These are phyloP conservation scores for Fusarium proliferatum DNA, from an alignment of 2,329 filamentous ascomycete genomes.

Conservation along the genomic window DNA sequence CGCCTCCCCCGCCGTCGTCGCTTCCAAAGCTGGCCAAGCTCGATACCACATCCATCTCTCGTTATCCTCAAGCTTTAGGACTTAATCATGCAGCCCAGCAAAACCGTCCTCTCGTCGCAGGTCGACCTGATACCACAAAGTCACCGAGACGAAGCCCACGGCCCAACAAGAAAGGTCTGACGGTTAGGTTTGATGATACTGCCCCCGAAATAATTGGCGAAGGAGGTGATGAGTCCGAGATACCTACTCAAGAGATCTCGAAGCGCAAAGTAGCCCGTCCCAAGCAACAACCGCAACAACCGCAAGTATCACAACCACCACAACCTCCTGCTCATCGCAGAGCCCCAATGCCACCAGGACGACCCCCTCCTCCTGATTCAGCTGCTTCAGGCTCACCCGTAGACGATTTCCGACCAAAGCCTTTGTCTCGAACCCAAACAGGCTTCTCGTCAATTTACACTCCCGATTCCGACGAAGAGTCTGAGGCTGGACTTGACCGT, in stretches of 20 bases:
- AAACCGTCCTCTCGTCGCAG: constrained; percentile 55
- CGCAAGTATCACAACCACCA: constrained; percentile 21
- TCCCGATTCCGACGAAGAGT: constrained; percentile 35
- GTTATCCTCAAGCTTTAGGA: constrained; percentile 65
- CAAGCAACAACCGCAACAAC: constrained; percentile 1
- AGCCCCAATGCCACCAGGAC: constrained; percentile 13
- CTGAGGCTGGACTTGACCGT: constrained; percentile 19
- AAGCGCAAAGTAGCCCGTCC: constrained; percentile 61
- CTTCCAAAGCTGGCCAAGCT: constrained; percentile 64
- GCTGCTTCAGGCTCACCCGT: constrained; percentile 26
- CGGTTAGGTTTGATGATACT: constrained; percentile 78
- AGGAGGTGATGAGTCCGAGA: constrained; percentile 87
- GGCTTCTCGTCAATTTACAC: constrained; percentile 46
- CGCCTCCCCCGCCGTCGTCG: constrained; percentile 54
- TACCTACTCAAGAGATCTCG: constrained; percentile 77
- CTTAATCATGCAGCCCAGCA: constrained; percentile 58
- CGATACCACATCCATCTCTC: constrained; percentile 65
- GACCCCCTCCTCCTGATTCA: constrained; percentile 26
- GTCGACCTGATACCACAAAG: constrained; percentile 55
- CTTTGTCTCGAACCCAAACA: constrained; percentile 52
- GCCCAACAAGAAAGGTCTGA: constrained; percentile 72
- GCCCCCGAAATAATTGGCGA: constrained; percentile 87
- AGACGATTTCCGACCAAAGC: constrained; percentile 64
- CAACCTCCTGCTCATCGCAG: constrained; percentile 45
- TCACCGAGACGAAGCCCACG: constrained; percentile 59